Evolutionary conservation across 768 basidiomycete species (phyloP).

Genomic region (Lactarius trivialis): DNA sequence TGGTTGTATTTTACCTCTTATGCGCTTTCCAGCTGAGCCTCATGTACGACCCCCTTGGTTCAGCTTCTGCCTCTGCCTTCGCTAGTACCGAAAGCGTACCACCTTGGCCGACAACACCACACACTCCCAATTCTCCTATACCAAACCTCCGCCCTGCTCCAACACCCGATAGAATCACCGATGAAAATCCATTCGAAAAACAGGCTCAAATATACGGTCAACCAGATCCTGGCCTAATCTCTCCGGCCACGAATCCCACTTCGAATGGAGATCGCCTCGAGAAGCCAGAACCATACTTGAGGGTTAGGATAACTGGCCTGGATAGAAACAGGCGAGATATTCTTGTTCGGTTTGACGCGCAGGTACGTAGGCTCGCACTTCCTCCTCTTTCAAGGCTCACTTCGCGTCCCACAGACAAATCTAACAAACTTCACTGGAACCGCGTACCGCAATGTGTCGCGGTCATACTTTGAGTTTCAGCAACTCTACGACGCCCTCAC

Average conservation of each 20-base stretch:
- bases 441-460: conserved; percentile 88
- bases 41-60: conserved; percentile 72
- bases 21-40: conserved; percentile 2
- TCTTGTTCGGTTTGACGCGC: conserved; percentile 89
- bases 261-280: conserved; percentile 70
- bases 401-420: conserved; percentile 60
- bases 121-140: conserved; percentile 61
- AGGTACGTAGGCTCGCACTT: conserved; percentile 46
- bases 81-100: conserved; percentile 42
- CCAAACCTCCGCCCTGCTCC: conserved; percentile 64
- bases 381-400: neutral
- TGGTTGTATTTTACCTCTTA: neutral
- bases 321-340: conserved; percentile 95
- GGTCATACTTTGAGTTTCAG: conserved; percentile 93
- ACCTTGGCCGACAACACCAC: conserved; percentile 80
- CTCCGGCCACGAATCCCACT: conserved; percentile 56
- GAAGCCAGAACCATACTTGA: conserved; percentile 75
- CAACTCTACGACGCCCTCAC: conserved; percentile 88
- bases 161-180: conserved; percentile 46
- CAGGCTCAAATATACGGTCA: conserved; percentile 85
- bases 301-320: conserved; percentile 82
- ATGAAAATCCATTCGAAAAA: conserved; percentile 52
- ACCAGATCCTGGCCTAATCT: conserved; percentile 76
- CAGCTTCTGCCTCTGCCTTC: conserved; percentile 36
- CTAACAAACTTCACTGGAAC: conserved; percentile 84